phyloP scores from a whole-genome alignment of 1,139 yeast species.

The Yamadazyma spencermartinsiae region DNA sequence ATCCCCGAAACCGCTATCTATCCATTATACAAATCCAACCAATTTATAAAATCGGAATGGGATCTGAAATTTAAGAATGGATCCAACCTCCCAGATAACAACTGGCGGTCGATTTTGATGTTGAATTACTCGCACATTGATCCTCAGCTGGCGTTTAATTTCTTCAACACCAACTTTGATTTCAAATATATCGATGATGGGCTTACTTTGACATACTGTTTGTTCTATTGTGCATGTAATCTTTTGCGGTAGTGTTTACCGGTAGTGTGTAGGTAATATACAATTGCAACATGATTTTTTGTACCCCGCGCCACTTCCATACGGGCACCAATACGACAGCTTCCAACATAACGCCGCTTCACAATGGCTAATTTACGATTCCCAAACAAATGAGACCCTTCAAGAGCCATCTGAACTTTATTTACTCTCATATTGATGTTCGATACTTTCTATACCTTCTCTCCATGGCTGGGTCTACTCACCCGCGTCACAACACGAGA shows the following conservation, averaged over 20 bases:
- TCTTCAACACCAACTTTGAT: constrained; percentile 14
- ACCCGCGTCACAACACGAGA: too few relatives aligned
- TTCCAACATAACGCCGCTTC: too few relatives aligned
- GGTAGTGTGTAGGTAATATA: constrained; percentile 2
- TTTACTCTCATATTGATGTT: too few relatives aligned
- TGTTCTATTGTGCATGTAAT: constrained; percentile 22
- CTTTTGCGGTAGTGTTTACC: too few relatives aligned
- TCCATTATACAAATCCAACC: constrained; percentile 66
- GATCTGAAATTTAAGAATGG: constrained; percentile 28
- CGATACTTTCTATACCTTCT: too few relatives aligned
- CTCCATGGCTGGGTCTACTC: too few relatives aligned
- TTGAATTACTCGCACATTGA: constrained; percentile 24
- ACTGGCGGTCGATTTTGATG: constrained; percentile 25
- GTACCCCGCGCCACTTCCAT: too few relatives aligned
- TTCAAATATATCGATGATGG: constrained; percentile 21
- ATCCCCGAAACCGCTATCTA: constrained; percentile 87
- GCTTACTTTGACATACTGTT: constrained; percentile 24
- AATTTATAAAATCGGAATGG: constrained; percentile 83
- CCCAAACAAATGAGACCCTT: too few relatives aligned
- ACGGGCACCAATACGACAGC: too few relatives aligned
- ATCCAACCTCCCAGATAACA: constrained; percentile 14
- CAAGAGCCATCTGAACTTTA: too few relatives aligned
- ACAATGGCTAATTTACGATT: too few relatives aligned
- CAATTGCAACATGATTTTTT: too few relatives aligned
- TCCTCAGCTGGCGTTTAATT: constrained; percentile 19